Evolutionary conservation across 2,329 filamentous ascomycete genomes (phyloP), one percentile per base, ranked within the genome.

Genomic region (Rhexocercosporidium sp.): DNA sequence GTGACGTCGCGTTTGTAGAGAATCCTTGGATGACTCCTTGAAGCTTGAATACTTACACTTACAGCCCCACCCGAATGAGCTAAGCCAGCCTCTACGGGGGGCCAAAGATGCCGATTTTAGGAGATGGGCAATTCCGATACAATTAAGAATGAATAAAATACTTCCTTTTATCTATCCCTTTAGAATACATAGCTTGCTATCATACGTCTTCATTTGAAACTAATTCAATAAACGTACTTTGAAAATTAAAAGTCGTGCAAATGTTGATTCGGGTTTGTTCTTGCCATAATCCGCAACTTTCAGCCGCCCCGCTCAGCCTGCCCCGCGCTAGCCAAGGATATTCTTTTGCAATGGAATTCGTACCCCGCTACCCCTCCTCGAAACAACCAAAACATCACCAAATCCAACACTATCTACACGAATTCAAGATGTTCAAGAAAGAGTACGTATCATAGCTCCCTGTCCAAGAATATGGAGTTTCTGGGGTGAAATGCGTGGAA

Each of bases 361-460:
- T 37, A 27, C 31, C 18, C 53, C n/a, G 31, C 53, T 56, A 57
- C 54, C 54, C 54, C 54, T 57, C 54, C 54, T 57, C 34, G n/a
- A 39, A 39, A 18, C 34, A 16, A 29, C 34, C 12, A 57, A 41
- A 57, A 57, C 54, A 57, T 57, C 34, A 57, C 12, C 31, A 39
- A 25, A 41, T 12, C 14, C n/a, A 20, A 57, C 54, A 22, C 20
- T 11, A 12, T 39, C 54, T 22, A 25, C 34, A 20, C 3, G 59
- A 49, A 59, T 41, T 54, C 70, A 88, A 77, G 70, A 97, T 97
- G 93, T 97, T 97, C 79, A 97, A 97, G 79, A 97, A 96, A 85
- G 93, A 96, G 93, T 96, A 81, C 77, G 86, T 81, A 29, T 39
- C 12, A 11, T 12, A 14, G 20, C 20, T 25, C 59, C 29, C 20